Percentiles rank a stretch among this genome's conserved stretches.
These are phyloP conservation scores for Rhododendron ferrugineum DNA, from an alignment of 148 eudicot species.

Conservation along the genomic window DNA sequence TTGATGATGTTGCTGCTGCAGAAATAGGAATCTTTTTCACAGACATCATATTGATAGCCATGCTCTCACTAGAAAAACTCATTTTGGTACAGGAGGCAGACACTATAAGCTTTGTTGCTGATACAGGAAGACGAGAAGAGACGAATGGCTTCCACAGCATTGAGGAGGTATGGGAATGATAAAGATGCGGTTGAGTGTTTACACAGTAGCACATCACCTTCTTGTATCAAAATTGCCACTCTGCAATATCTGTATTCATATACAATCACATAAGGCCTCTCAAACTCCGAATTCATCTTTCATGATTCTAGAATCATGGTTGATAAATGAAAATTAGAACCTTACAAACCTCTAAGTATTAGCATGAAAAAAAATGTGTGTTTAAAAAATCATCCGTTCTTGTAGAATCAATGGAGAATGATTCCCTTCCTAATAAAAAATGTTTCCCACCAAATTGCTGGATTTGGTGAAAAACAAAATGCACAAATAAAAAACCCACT, in stretches of 20 bases:
- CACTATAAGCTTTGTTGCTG: neutral
- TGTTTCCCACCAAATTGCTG: no score
- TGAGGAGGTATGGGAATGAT: neutral
- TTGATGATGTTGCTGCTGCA: slow-evolving; percentile 6
- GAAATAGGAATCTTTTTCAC: neutral
- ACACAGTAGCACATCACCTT: neutral
- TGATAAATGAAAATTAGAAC: neutral
- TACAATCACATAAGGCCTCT: neutral
- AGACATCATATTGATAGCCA: neutral
- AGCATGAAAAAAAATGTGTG: neutral
- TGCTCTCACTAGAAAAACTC: neutral
- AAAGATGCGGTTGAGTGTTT: neutral
- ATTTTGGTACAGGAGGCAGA: neutral
- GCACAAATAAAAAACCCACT: no score
- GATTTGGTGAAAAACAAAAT: no score
- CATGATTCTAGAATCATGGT: neutral
- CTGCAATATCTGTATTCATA: neutral
- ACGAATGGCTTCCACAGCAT: slow-evolving; percentile 3
- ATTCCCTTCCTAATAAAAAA: neutral
- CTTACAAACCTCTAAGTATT: neutral
- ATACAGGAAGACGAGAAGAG: neutral
- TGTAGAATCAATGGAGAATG: neutral
- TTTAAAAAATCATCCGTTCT: neutral
- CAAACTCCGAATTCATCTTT: neutral
- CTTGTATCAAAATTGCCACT: neutral